A percentile compares a stretch with the other conserved stretches of the same genome.
Conservation (phyloP, 106 monocot genomes). For the Allium cepa region DNA sequence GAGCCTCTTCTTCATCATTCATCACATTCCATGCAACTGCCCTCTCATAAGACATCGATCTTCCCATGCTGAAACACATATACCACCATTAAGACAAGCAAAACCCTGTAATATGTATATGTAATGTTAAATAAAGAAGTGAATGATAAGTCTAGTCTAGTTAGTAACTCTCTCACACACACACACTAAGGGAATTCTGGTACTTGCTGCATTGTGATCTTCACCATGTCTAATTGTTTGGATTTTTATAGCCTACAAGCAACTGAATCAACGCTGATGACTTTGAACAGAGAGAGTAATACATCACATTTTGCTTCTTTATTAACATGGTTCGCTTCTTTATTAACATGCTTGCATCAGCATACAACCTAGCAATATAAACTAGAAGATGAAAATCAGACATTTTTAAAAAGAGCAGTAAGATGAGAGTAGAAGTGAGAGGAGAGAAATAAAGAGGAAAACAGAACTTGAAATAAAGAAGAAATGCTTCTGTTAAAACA, state of each 20-base stretch:
- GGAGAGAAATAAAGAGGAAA: too few relatives aligned
- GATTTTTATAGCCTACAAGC: slow-evolving; percentile 33
- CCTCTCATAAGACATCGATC: slow-evolving; percentile 42
- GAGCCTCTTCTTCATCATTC: slow-evolving; percentile 39
- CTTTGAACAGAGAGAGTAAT: too few relatives aligned
- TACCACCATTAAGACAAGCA: slow-evolving; percentile 35
- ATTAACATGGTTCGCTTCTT: too few relatives aligned
- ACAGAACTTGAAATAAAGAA: too few relatives aligned
- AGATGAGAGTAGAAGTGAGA: too few relatives aligned
- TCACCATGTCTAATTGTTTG: slow-evolving; percentile 48
- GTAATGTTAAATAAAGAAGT: not conserved
- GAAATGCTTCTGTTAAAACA: too few relatives aligned
- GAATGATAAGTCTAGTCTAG: not conserved
- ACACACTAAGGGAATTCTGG: not conserved
- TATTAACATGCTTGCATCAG: too few relatives aligned
- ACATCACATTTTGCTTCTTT: too few relatives aligned
- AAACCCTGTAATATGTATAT: slow-evolving; percentile 30
- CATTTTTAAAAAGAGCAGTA: too few relatives aligned
- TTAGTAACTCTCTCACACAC: too few relatives aligned
- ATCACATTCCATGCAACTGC: slow-evolving; percentile 60
- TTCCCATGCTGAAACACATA: slow-evolving; percentile 50
- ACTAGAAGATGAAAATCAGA: too few relatives aligned
- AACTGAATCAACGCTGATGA: not conserved
- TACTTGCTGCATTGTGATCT: slow-evolving; percentile 57
- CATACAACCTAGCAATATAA: too few relatives aligned